A percentile compares a stretch with the other conserved stretches of the same genome.
Evolutionary conservation across 2,329 filamentous ascomycete genomes (phyloP).

Genomic region (Diplodia mutila): DNA sequence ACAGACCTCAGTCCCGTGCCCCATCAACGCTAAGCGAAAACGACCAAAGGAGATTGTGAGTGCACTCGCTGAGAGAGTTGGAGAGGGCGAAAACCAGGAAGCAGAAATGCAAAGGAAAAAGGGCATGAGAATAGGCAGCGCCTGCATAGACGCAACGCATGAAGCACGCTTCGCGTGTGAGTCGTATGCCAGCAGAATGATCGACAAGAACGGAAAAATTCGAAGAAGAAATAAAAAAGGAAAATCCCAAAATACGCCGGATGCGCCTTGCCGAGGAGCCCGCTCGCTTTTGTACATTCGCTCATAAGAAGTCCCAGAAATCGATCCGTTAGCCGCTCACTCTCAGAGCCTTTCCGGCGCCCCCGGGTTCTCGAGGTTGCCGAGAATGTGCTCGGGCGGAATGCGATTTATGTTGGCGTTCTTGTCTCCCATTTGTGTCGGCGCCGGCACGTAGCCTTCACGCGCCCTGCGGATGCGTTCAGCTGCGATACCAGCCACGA

Average conservation of each 20-base stretch:
- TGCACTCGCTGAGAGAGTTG: constrained; percentile 9
- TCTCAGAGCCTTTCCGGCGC: constrained; percentile 39
- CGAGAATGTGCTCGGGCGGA: constrained; percentile 52
- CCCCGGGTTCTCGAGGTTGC: constrained; percentile 36
- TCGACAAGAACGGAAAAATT: constrained; percentile 13
- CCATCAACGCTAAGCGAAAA: constrained; percentile 26
- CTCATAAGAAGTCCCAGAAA: constrained; percentile 7
- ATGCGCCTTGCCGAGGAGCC: constrained; percentile 21
- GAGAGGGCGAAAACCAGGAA: constrained; percentile 16
- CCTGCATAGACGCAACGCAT: constrained; percentile 21
- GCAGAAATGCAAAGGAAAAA: constrained; percentile 8
- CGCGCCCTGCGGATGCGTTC: constrained; percentile 76
- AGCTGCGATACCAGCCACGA: constrained; percentile 73
- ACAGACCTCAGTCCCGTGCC: constrained; percentile 9
- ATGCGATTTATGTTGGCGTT: constrained; percentile 54
- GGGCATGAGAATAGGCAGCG: constrained; percentile 14
- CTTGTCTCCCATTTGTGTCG: constrained; percentile 57
- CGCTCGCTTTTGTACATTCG: constrained; percentile 23
- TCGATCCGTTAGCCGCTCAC: constrained; percentile 27
- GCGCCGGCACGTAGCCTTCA: constrained; percentile 80
- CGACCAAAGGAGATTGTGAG: constrained; percentile 20
- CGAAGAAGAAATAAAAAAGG: not conserved
- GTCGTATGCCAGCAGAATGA: constrained; percentile 22
- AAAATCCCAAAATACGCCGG: constrained; percentile 18
- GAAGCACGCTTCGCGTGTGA: constrained; percentile 8